Evolutionary conservation across 495 filamentous ascomycete species (phyloP), one percentile per base, ranked within the genome.

Genomic region (Xylaria longipes): DNA sequence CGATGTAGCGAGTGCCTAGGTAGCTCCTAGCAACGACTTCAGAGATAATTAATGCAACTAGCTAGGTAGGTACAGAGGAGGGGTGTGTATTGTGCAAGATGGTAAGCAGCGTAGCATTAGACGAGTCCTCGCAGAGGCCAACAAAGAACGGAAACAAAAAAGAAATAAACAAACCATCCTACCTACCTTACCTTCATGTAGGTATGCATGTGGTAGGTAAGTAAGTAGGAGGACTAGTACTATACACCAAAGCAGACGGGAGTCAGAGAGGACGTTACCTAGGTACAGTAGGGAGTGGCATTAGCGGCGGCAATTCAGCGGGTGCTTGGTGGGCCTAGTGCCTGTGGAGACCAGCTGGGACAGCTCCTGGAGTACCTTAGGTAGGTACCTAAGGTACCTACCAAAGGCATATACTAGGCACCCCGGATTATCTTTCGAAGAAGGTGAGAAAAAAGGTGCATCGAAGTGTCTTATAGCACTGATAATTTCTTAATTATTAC

Each of bases 221-320:
- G 48, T 25, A 25, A 20, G 48, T 50, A 29, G 25, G 50, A 48
- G 45, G 45, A 20, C 45, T 22, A 45, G 3, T 41, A 41, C 7
- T 41, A 35, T 43, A 15, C 33, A 12, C 35, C 37, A 41, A 41
- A 45, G 11, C n/a, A n/a, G n/a, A n/a, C n/a, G 58, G 39, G 33
- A 61, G 27, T 57, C 9, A 31, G 22, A n/a, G n/a, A 37, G 35
- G 68, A 52, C 58, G 57, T 70, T 69, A 43, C n/a, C n/a, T n/a
- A n/a, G n/a, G n/a, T n/a, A n/a, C n/a, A n/a, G n/a, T n/a, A n/a
- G n/a, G 45, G 66, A 61, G 68, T 52, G 45, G 43, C 57, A 62
- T 62, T 69, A 69, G 68, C 68, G 68, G 56, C 68, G 68, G 68
- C 68, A 70, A 64, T 46, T 56, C 35, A 52, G 45, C 43, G 43